These are phyloP conservation scores for Mycena metata DNA, from an alignment of 768 basidiomycete genomes.

Conservation along the genomic window DNA sequence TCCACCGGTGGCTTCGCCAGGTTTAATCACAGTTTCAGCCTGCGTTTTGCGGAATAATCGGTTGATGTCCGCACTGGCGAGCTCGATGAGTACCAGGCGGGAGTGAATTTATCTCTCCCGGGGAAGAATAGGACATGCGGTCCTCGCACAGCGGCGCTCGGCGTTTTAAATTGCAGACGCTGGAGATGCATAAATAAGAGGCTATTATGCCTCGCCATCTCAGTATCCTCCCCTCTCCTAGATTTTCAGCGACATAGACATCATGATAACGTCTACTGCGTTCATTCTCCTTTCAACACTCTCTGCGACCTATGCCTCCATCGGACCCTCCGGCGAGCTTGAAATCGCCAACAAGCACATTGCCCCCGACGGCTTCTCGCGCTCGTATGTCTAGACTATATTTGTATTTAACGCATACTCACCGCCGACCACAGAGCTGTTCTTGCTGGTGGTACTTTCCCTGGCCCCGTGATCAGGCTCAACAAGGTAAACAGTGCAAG, in stretches of 20 bases:
- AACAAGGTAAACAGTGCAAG: slow-evolving; percentile 47
- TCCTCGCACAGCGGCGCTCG: too few species aligned
- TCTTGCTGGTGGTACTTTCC: slow-evolving; percentile 61
- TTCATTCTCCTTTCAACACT: slow-evolving; percentile 7
- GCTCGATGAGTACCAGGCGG: not conserved
- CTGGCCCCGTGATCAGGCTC: slow-evolving; percentile 58
- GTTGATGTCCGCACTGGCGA: not conserved
- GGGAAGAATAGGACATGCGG: not conserved
- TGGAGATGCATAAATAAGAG: not conserved
- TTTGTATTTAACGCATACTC: too few species aligned
- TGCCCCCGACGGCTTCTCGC: slow-evolving; percentile 29
- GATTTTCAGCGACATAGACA: not conserved
- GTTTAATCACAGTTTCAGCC: not conserved
- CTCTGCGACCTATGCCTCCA: slow-evolving; percentile 1
- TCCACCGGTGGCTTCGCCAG: too few species aligned
- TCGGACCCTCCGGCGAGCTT: slow-evolving; percentile 18
- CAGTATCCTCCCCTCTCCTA: not conserved
- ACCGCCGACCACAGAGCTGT: slow-evolving; percentile 49
- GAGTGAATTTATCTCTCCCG: not conserved
- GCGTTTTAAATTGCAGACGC: too few species aligned
- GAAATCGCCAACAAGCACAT: slow-evolving; percentile 26
- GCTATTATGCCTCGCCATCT: not conserved
- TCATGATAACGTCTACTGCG: slow-evolving; percentile 2
- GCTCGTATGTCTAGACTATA: slow-evolving; percentile 30
- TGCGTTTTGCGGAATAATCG: not conserved